Conservation (phyloP, 495 filamentous ascomycete genomes). For the Penicillium longicatenatum region DNA sequence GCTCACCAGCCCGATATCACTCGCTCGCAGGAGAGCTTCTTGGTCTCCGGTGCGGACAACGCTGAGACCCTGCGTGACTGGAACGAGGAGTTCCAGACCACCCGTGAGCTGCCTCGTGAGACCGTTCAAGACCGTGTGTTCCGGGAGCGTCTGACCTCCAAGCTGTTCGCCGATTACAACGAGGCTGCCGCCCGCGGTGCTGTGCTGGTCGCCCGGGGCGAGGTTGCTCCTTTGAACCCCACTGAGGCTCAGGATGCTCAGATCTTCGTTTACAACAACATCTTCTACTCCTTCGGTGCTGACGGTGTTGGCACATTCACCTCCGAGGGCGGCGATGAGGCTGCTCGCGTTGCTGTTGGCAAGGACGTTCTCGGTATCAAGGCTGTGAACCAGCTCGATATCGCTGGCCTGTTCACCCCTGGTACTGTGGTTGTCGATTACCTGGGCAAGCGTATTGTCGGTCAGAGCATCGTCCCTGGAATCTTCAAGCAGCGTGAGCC, state of each 20-base stretch:
- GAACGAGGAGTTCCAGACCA: constrained; percentile 99
- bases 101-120: constrained; percentile 88
- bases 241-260: constrained; percentile 91
- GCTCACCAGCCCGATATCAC: constrained; percentile 81
- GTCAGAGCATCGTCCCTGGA: constrained; percentile 96
- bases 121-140: constrained; percentile 95
- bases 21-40: constrained; percentile 88
- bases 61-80: constrained; percentile 94
- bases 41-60: constrained; percentile 87
- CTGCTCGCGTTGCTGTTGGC: constrained; percentile 91
- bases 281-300: constrained; percentile 98
- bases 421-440: constrained; percentile 98
- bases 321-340: constrained; percentile 94
- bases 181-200: constrained; percentile 93
- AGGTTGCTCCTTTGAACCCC: constrained; percentile 95
- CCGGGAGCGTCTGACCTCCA: constrained; percentile 88
- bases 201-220: constrained; percentile 88
- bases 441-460: constrained; percentile 93
- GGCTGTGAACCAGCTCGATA: constrained; percentile 94
- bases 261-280: constrained; percentile 99
- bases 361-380: constrained; percentile 96
- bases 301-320: constrained; percentile 98
- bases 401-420: constrained; percentile 88
- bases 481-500: constrained; percentile 99
- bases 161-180: constrained; percentile 96